A percentile compares a stretch with the other conserved stretches of the same genome.
phyloP scores from a whole-genome alignment of 495 filamentous ascomycete genomes.

The Penicillium canariense region DNA sequence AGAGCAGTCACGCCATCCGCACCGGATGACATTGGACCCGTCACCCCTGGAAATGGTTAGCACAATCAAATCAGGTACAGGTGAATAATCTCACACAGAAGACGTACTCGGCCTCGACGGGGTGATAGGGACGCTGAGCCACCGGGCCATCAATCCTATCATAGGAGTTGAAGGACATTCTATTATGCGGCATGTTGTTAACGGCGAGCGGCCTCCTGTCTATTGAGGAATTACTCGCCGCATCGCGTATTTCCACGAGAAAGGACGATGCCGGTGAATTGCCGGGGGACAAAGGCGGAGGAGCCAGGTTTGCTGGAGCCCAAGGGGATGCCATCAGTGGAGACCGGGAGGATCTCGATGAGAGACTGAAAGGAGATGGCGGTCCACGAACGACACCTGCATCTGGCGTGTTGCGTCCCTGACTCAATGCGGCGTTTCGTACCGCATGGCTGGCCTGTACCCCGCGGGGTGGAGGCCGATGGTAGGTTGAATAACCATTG shows the following conservation, averaged over 20 bases:
- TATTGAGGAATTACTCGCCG: neutral
- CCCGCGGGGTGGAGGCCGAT: too few species aligned
- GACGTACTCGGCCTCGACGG: neutral
- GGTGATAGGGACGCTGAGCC: neutral
- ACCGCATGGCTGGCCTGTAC: neutral
- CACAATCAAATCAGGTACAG: neutral
- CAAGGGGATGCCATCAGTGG: neutral
- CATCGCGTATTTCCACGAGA: neutral
- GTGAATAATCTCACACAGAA: neutral
- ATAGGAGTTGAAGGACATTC: neutral
- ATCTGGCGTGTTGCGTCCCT: neutral
- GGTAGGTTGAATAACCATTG: too few species aligned
- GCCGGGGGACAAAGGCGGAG: neutral
- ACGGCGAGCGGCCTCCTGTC: neutral
- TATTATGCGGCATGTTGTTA: neutral
- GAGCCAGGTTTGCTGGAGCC: neutral
- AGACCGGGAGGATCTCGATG: neutral
- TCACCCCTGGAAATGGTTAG: too few species aligned
- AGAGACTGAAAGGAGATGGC: neutral
- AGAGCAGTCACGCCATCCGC: slow-evolving; percentile 14
- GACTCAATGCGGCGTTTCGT: neutral
- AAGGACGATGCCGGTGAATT: neutral
- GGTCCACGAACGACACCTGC: neutral
- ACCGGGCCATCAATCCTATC: neutral
- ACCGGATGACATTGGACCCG: neutral